Evolutionary conservation across 2,329 filamentous ascomycete species (phyloP).

Genomic region (Cladosporium sp.): DNA sequence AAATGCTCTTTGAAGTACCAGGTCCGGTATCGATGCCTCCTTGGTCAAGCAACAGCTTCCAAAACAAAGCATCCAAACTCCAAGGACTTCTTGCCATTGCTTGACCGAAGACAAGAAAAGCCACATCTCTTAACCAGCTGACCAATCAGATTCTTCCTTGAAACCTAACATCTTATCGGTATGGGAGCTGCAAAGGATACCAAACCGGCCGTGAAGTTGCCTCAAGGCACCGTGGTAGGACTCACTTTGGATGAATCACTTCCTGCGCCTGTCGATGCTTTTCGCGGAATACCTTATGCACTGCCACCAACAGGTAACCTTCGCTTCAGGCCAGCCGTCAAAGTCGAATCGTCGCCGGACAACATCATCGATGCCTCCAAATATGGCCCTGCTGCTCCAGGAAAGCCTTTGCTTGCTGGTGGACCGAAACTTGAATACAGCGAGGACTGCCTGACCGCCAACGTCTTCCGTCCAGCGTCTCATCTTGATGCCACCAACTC

Average conservation of each 20-base stretch:
- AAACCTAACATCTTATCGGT: background rate
- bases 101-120: background rate
- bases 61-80: too few species aligned
- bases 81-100: too few species aligned
- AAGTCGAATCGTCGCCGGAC: background rate
- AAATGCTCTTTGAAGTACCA: too few species aligned
- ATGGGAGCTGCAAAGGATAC: constrained; percentile 7
- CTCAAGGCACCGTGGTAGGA: constrained; percentile 5
- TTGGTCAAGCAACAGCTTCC: too few species aligned
- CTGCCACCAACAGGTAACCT: constrained; percentile 7
- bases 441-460: constrained; percentile 59
- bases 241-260: constrained; percentile 8
- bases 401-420: constrained; percentile 6
- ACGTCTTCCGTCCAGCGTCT: constrained; percentile 49
- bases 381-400: constrained; percentile 7
- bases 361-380: constrained; percentile 6
- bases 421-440: constrained; percentile 11
- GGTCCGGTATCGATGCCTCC: too few species aligned
- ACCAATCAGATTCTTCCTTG: background rate
- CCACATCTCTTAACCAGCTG: background rate
- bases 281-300: constrained; percentile 9
- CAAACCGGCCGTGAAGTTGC: background rate
- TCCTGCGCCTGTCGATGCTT: constrained; percentile 1
- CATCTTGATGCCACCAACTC: constrained; percentile 18
- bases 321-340: constrained; percentile 2